phyloP scores from a whole-genome alignment of 2,329 filamentous ascomycete genomes.

The Blumeriella jaapii region DNA sequence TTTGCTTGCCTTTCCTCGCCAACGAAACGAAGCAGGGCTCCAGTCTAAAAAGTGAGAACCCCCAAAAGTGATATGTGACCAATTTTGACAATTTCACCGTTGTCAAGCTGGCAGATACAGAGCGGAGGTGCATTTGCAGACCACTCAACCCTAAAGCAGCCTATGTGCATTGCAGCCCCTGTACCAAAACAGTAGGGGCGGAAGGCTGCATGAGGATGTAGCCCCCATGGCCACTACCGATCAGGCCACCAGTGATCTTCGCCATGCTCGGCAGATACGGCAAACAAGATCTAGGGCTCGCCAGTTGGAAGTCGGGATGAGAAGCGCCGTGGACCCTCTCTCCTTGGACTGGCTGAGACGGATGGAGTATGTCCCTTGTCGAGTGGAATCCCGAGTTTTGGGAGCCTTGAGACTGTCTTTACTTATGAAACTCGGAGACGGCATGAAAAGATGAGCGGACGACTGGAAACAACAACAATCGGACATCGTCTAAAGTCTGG shows the following conservation, averaged over 20 bases:
- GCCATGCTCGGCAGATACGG: constrained; percentile 8
- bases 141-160: no score
- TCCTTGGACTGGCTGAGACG: constrained; percentile 14
- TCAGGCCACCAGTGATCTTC: constrained; percentile 11
- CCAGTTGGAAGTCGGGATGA: constrained; percentile 2
- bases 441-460: constrained; percentile 16
- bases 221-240: constrained; percentile 12
- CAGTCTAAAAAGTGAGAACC: no score
- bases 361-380: constrained; percentile 8
- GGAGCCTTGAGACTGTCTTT: constrained; percentile 15
- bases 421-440: constrained; percentile 15
- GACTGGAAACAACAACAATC: not conserved
- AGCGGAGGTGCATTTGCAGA: constrained; percentile 7
- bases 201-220: constrained; percentile 11
- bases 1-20: no score
- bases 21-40: no score
- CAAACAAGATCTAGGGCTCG: constrained; percentile 13
- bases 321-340: no score
- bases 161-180: not conserved
- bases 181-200: not conserved
- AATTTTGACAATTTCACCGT: no score
- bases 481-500: not conserved
- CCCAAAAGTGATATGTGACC: no score
- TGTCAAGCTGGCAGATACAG: constrained; percentile 5
- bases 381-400: constrained; percentile 14